phyloP scores from a whole-genome alignment of 2,329 filamentous ascomycete species.

The Pseudogymnoascus destructans region DNA sequence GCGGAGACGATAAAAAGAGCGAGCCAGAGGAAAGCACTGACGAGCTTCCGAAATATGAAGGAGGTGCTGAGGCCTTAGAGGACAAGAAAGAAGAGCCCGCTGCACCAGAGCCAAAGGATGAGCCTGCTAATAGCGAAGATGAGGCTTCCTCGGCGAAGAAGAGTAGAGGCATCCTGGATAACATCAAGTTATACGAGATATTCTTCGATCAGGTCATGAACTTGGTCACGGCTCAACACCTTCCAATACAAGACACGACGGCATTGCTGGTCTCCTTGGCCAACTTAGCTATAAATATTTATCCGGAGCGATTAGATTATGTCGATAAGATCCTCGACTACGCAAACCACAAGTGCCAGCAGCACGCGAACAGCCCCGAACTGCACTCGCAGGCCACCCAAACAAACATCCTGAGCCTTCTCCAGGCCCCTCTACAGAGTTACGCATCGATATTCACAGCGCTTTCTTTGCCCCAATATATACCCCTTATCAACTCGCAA shows the following conservation, averaged over 20 bases:
- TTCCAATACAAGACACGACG: constrained; percentile 90
- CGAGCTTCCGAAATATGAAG: constrained; percentile 17
- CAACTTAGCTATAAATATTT: constrained; percentile 91
- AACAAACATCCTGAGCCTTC: constrained; percentile 73
- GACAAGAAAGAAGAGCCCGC: constrained; percentile 33
- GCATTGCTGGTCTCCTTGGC: constrained; percentile 85
- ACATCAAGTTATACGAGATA: constrained; percentile 87
- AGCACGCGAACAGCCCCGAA: constrained; percentile 90
- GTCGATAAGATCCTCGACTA: constrained; percentile 89
- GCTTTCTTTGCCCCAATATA: constrained; percentile 78
- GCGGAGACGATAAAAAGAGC: constrained; percentile 20
- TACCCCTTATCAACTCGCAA: constrained; percentile 80
- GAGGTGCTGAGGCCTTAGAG: constrained; percentile 26
- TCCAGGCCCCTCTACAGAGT: constrained; percentile 80
- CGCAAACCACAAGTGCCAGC: constrained; percentile 70
- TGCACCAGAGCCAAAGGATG: constrained; percentile 13
- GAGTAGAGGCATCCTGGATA: constrained; percentile 48
- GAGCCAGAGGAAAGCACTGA: constrained; percentile 18
- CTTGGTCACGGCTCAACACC: constrained; percentile 76
- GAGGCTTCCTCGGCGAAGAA: constrained; percentile 21
- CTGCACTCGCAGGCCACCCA: constrained; percentile 80
- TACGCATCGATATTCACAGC: constrained; percentile 97
- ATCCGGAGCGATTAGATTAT: constrained; percentile 83
- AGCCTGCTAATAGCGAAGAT: constrained; percentile 30
- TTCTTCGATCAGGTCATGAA: constrained; percentile 95